These are phyloP conservation scores for Coemansia sp. DNA, from an alignment of 192 early-diverging fungal genomes.

Conservation along the genomic window DNA sequence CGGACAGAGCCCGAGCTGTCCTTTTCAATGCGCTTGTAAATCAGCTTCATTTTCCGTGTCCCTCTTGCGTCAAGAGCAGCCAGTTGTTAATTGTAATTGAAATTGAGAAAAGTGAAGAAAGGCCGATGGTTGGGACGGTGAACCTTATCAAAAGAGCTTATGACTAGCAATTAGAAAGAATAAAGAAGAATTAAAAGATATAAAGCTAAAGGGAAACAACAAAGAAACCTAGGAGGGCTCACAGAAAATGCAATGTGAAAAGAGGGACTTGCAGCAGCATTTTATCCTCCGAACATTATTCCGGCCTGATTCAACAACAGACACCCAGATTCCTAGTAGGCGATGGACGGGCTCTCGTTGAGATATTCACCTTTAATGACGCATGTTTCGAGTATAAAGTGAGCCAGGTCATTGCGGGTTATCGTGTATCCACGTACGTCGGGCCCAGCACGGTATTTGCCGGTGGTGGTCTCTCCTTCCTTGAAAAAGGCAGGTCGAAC, in stretches of 20 bases:
- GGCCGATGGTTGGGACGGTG: too few species aligned
- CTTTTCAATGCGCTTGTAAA: constrained; percentile 71
- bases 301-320: too few species aligned
- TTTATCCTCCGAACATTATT: too few species aligned
- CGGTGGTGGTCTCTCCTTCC: constrained; percentile 25
- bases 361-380: constrained; percentile 33
- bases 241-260: background rate
- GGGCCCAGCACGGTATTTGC: constrained; percentile 33
- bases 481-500: constrained; percentile 54
- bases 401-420: constrained; percentile 53
- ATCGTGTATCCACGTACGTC: constrained; percentile 48
- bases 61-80: background rate
- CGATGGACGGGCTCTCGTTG: constrained; percentile 29
- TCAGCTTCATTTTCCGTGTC: constrained; percentile 71
- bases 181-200: background rate
- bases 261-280: too few species aligned
- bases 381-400: constrained; percentile 52
- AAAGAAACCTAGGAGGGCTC: background rate
- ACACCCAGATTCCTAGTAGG: constrained; percentile 8
- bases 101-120: background rate
- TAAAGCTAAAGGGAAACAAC: constrained; percentile 1
- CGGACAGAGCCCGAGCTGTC: constrained; percentile 80
- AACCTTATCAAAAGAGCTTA: too few species aligned
- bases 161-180: background rate
- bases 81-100: too few species aligned